Percentiles rank a stretch among this genome's conserved stretches.
Evolutionary conservation across 2,329 filamentous ascomycete species (phyloP).

Genomic region (Sphaerulina musiva): DNA sequence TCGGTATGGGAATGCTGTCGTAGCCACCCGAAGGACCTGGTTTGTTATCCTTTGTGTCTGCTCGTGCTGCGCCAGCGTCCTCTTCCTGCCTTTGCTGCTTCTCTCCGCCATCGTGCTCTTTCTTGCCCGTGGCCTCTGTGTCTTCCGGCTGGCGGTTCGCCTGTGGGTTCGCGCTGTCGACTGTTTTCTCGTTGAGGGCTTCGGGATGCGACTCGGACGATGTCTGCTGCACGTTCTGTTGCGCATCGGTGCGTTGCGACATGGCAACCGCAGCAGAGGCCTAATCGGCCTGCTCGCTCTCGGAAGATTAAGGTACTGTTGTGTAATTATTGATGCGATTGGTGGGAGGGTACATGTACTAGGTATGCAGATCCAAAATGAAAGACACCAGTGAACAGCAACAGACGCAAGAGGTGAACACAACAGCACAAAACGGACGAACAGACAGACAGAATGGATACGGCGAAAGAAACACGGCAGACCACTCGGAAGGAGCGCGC

Average conservation of each 20-base stretch:
- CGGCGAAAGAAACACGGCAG: no score
- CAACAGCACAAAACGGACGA: neutral
- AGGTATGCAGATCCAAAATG: no score
- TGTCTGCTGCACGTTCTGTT: neutral
- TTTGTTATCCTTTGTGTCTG: constrained; percentile 15
- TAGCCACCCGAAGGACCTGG: constrained; percentile 63
- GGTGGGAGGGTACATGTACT: no score
- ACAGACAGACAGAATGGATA: no score
- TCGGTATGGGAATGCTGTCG: constrained; percentile 70
- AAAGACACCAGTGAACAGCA: neutral
- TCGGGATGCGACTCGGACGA: neutral
- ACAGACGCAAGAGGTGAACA: neutral
- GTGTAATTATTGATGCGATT: no score
- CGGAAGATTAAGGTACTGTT: neutral
- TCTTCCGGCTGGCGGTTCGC: constrained; percentile 13
- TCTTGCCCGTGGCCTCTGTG: neutral
- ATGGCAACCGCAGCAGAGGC: neutral
- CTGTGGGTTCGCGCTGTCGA: neutral
- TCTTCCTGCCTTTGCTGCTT: constrained; percentile 14
- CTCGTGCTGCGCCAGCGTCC: constrained; percentile 5
- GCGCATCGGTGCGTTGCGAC: neutral
- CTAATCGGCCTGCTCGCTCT: neutral
- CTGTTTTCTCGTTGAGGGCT: neutral
- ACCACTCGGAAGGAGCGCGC: neutral
- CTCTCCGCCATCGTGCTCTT: constrained; percentile 12